phyloP scores from a whole-genome alignment of 108 stramenopile genomes.

The Schizochytrium sp. region DNA sequence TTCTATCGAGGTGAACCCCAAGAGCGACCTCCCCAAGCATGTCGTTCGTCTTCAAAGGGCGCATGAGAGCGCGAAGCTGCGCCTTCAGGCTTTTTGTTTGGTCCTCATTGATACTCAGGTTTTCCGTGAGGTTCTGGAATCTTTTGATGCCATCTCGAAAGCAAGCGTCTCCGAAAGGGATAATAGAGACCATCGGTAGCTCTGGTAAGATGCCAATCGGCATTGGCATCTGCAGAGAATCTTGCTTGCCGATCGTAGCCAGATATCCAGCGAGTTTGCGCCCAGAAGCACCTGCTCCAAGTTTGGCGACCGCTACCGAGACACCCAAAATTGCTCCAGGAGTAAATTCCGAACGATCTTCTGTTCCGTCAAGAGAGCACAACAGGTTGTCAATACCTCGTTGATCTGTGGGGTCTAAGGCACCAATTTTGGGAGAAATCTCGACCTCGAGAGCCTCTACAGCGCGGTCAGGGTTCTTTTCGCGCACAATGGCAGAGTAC shows the following conservation, averaged over 20 bases:
- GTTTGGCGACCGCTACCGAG: not conserved
- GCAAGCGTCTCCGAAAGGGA: slow-evolving; percentile 15
- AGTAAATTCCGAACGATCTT: slow-evolving; percentile 13
- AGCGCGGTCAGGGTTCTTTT: not conserved
- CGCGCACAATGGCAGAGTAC: not conserved
- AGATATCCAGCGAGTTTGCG: not conserved
- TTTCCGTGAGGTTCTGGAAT: not conserved
- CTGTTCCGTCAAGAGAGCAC: not conserved
- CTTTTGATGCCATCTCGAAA: not conserved
- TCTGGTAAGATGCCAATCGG: not conserved
- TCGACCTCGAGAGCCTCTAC: slow-evolving; percentile 12
- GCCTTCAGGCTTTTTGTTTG: not conserved
- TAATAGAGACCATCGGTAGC: slow-evolving; percentile 11
- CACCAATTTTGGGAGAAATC: not conserved
- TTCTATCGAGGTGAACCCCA: not conserved
- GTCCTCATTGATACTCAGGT: not conserved
- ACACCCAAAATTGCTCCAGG: slow-evolving; percentile 20
- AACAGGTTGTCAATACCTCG: not conserved
- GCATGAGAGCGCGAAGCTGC: slow-evolving; percentile 39
- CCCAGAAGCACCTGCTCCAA: not conserved
- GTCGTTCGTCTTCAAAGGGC: not conserved
- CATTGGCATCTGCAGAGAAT: slow-evolving; percentile 19
- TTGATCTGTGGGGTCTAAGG: slow-evolving; percentile 22
- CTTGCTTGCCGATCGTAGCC: not conserved
- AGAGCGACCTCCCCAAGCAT: slow-evolving; percentile 37